Percentiles rank a stretch among this genome's conserved stretches.
Conservation (phyloP, 2,329 filamentous ascomycete genomes). For the Diaporthe citriasiana region DNA sequence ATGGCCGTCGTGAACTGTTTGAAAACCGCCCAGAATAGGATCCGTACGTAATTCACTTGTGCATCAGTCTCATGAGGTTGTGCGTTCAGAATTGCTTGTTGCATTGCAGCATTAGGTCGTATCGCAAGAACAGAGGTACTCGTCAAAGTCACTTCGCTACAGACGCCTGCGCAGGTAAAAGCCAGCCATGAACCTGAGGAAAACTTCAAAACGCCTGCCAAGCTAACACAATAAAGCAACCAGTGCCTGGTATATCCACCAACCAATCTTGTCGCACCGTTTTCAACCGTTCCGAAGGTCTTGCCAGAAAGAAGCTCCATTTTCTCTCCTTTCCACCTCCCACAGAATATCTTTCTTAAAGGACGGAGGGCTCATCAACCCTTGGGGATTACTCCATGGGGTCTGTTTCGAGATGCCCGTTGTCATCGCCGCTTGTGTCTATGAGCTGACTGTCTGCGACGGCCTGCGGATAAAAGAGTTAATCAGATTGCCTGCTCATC, state of each 20-base stretch:
- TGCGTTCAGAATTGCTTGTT: background rate
- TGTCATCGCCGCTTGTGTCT: background rate
- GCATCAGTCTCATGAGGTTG: background rate
- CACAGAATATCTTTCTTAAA: background rate
- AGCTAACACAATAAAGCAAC: conserved; percentile 1
- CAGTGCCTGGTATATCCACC: conserved; percentile 16
- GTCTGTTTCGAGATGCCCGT: conserved; percentile 5
- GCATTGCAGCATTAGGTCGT: conserved; percentile 9
- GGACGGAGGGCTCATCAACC: background rate
- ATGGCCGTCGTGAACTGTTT: too few relatives aligned
- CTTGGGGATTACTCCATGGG: background rate
- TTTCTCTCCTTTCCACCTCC: background rate
- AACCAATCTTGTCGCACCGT: background rate
- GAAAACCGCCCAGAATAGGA: too few relatives aligned
- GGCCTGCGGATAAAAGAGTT: background rate
- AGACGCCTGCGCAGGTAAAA: conserved; percentile 14
- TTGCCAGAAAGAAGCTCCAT: background rate
- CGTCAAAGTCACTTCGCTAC: background rate
- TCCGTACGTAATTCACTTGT: background rate
- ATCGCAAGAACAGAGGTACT: background rate
- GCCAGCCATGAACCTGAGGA: background rate
- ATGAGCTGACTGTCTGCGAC: conserved; percentile 29
- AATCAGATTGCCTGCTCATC: background rate
- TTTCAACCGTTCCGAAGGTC: too few relatives aligned
- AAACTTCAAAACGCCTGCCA: conserved; percentile 9